Conservation (phyloP, 129 eudicot species). For the Solidago caesia region DNA sequence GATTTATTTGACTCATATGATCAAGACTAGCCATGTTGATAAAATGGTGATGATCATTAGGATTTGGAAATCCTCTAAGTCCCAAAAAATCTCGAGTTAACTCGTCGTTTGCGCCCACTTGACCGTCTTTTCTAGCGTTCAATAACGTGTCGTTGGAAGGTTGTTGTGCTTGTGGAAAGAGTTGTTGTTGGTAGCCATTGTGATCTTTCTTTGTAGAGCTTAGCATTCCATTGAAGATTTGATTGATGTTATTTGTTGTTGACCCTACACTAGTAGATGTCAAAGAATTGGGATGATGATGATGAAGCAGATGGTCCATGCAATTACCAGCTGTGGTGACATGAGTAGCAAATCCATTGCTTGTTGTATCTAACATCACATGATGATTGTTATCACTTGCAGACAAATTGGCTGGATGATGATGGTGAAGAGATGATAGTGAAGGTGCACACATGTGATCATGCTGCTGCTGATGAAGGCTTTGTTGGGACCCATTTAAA, state of each 20-base stretch:
- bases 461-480: conserved; percentile 20
- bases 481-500: conserved; percentile 40
- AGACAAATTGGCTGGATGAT: conserved; percentile 45
- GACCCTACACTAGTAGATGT: conserved; percentile 39
- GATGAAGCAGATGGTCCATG: conserved; percentile 46
- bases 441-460: conserved; percentile 59
- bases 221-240: conserved; percentile 41
- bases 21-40: conserved; percentile 47
- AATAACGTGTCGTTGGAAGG: conserved; percentile 17
- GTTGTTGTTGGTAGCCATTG: conserved; percentile 23
- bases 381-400: conserved; percentile 42
- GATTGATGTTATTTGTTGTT: conserved; percentile 35
- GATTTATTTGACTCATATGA: conserved; percentile 41
- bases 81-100: conserved; percentile 83
- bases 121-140: conserved; percentile 30
- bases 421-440: conserved; percentile 34
- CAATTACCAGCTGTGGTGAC: conserved; percentile 27
- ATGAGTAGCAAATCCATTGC: conserved; percentile 29
- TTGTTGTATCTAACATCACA: conserved; percentile 36
- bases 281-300: conserved; percentile 30
- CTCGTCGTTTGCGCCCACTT: conserved; percentile 41
- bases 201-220: conserved; percentile 25
- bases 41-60: conserved; percentile 45
- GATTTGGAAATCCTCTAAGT: conserved; percentile 48
- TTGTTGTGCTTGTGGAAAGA: conserved; percentile 5